Evolutionary conservation across 306 rosid species (phyloP), one percentile per base, ranked within the genome.

Genomic region (Argentina anserina): DNA sequence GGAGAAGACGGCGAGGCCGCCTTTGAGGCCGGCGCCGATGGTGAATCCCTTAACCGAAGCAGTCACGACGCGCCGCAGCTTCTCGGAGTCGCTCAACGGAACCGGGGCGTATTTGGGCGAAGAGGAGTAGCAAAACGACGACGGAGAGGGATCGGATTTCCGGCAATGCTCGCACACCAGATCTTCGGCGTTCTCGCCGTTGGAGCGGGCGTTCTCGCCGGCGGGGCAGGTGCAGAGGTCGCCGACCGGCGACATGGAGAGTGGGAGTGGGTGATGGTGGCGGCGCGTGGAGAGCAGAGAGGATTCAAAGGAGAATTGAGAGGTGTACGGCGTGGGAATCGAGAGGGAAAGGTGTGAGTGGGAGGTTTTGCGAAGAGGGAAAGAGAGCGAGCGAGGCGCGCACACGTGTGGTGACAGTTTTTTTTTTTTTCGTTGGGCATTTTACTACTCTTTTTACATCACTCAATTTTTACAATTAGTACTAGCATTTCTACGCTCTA

Each of bases 1-100:
- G 34, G 99, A 88, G 83, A 95, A 91, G 72, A 91, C 86, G 69
- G 99, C 92, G 69, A 95, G 96, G 41, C 97, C 99, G 10, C 97
- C 99, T 71, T 91, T 91, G 68, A 95, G 76, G 63, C 97, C 97
- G 70, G 97, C 99, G 58, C 99, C 99, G 31, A 95, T 86, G 4
- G 89, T 63, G 96, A 95, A 95, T 31, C 97, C 97, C 76, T 91
- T 95, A 47, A 81, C 90, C 5, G 97, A 91, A 31, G 99, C 88
- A 17, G 78, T 28, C n/a, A 90, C 37, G 41, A 91, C 78, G 60
- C 90, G 79, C 72, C 87, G 82, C 0, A 95, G 86, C 86, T 90
- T 90, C 72, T 87, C 89, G 64, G 70, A 74, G 60, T 85, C 90
- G 42, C 75, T 84, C 81, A 76, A 42, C 33, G 87, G 83, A 78